A percentile compares a stretch with the other conserved stretches of the same genome.
Evolutionary conservation across 2,329 filamentous ascomycete species (phyloP).

Genomic region (Fonsecaea multimorphosa): DNA sequence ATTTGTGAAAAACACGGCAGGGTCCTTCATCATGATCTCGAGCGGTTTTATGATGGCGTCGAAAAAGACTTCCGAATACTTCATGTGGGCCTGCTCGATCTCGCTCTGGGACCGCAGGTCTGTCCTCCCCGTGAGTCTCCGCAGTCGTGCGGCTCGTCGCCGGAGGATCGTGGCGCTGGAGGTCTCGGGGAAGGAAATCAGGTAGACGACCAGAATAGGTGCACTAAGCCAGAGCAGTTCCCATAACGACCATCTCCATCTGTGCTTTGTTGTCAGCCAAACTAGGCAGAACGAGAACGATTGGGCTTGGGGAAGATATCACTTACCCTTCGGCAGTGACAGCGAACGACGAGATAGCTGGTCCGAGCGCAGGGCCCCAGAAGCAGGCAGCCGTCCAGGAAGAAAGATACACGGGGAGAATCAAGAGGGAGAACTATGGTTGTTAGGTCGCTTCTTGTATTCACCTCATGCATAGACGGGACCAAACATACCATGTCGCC

Average conservation of each 20-base stretch:
- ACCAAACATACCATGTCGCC: constrained; percentile 44
- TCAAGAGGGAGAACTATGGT: constrained; percentile 56
- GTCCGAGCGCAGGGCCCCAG: constrained; percentile 62
- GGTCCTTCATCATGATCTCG: constrained; percentile 66
- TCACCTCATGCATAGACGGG: neutral
- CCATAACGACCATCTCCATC: constrained; percentile 65
- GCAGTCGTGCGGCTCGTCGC: constrained; percentile 64
- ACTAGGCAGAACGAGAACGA: neutral
- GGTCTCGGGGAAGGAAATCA: constrained; percentile 70
- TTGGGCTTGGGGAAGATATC: neutral
- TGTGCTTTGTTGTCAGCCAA: constrained; percentile 19
- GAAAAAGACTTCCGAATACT: constrained; percentile 47
- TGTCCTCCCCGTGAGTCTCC: constrained; percentile 62
- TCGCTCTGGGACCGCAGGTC: constrained; percentile 67
- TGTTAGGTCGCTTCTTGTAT: neutral
- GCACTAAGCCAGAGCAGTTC: constrained; percentile 67
- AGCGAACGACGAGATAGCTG: constrained; percentile 65
- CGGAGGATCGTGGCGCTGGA: constrained; percentile 64
- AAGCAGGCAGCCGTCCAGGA: constrained; percentile 59
- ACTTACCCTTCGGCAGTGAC: constrained; percentile 55
- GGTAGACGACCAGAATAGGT: constrained; percentile 64
- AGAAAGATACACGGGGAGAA: constrained; percentile 64
- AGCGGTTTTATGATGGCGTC: constrained; percentile 67
- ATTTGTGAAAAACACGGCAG: constrained; percentile 66
- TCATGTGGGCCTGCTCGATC: constrained; percentile 64